Conservation (phyloP, 1,139 yeast species). For the Nematodospora anomalae region DNA sequence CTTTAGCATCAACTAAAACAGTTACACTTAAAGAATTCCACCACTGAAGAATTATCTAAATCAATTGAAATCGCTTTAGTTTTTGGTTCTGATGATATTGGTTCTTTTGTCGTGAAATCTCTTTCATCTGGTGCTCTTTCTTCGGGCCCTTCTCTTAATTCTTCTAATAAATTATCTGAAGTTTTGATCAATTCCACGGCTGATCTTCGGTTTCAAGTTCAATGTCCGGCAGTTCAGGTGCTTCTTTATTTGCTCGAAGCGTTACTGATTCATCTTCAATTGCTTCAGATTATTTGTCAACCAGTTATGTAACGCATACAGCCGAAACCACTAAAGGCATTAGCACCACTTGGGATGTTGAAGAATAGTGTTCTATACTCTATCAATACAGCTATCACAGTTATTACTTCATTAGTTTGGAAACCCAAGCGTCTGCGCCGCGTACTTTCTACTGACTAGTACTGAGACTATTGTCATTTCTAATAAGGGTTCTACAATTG, state of each 20-base stretch:
- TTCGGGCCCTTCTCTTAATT: background rate
- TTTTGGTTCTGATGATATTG: background rate
- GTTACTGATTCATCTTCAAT: background rate
- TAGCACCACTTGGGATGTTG: constrained; percentile 2
- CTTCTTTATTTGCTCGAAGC: background rate
- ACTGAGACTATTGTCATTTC: constrained; percentile 7
- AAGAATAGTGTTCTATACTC: constrained; percentile 1
- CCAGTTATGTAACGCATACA: constrained; percentile 6
- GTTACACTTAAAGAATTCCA: background rate
- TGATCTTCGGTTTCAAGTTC: no score
- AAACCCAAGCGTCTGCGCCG: constrained; percentile 1
- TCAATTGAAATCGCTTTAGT: background rate
- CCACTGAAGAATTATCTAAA: background rate
- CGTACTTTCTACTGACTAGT: constrained; percentile 7
- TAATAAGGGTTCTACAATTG: no score
- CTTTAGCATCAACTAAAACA: constrained; percentile 7
- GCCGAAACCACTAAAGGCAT: constrained; percentile 4
- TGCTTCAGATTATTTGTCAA: constrained; percentile 1
- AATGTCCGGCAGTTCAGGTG: no score
- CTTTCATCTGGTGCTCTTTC: constrained; percentile 1
- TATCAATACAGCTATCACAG: constrained; percentile 7
- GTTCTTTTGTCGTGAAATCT: no score
- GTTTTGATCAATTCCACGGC: background rate
- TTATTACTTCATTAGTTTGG: constrained; percentile 3
- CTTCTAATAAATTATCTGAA: background rate